Base-by-base conservation (phyloP, 2,329 filamentous ascomycete species). In the Scopulariopsis brevicaulis region DNA sequence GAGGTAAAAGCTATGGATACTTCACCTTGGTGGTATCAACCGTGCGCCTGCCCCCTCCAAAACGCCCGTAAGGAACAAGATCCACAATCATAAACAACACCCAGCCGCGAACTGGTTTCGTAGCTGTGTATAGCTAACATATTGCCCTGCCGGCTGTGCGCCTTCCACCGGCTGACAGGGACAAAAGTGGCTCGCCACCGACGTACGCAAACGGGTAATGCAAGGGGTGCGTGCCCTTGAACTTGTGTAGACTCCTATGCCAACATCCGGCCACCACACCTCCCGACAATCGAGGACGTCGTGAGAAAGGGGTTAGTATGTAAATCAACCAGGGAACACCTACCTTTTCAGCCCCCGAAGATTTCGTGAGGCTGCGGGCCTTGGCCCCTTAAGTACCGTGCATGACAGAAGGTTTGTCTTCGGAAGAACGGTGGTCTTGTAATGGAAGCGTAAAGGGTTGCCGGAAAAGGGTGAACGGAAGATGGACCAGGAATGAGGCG, bases 1-100 rank as follows among this genome's bases (percentile, higher is more conserved):
- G 22, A 50, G 5, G 20, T 24, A 50, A 24, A 50, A 50, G 22
- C 46, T 24, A 50, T 50, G 46, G 22, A n/a, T 53, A 53, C 51
- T 53, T 53, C 25, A 53, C 51, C 51, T 53, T 53, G 32, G 32
- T 53, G 25, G 32, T 53, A 53, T 53, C 51, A n/a, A 53, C 25
- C 24, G 48, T 18, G 10, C 11, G 48, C n/a, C 48, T 22, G n/a
- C 48, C 48, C 25, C 51, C 51, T 18, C n/a, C n/a, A n/a, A 11
- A 24, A 50, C 46, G 46, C 46, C 22, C 2, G 46, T 24, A 24
- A 50, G 22, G 22, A 24, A 24, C 4, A 24, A 22, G 12, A 50
- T 22, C 46, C 20, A 50, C 46, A 24, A 10, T 20, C 20, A 50
- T 15, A 50, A 20, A 24, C 11, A 22, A 24, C 11, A n/a, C 20